Percentiles rank a stretch among this genome's conserved stretches.
phyloP scores from a whole-genome alignment of 176 grass and related monocot species.

The Stipa capillata region DNA sequence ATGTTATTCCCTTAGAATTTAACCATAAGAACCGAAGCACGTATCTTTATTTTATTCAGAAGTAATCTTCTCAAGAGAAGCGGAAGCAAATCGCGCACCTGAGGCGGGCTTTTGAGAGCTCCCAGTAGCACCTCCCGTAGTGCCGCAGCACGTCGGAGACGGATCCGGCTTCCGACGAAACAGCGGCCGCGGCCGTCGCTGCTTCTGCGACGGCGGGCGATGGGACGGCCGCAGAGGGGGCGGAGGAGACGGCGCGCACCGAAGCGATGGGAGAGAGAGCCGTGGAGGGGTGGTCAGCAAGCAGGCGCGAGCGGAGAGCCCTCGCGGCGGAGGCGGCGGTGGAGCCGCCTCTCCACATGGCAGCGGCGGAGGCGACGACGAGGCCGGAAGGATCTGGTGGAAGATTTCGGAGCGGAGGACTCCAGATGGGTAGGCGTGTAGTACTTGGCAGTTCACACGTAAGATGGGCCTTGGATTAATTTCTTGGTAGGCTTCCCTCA shows the following conservation, averaged over 20 bases:
- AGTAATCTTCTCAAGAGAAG: background rate
- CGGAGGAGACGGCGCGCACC: background rate
- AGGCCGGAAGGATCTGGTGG: too few species aligned
- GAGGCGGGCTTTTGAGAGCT: conserved; percentile 92
- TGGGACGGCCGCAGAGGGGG: background rate
- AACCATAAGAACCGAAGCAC: background rate
- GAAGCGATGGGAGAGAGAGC: conserved; percentile 1
- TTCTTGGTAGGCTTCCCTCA: too few species aligned
- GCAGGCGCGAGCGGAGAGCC: conserved; percentile 26
- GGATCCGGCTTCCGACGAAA: conserved; percentile 31
- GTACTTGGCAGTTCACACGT: too few species aligned
- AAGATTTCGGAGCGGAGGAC: too few species aligned
- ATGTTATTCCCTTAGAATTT: background rate
- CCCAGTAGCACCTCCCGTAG: conserved; percentile 79
- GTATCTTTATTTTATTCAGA: background rate
- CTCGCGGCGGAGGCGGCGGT: conserved; percentile 23
- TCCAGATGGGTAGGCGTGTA: too few species aligned
- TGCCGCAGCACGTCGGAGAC: conserved; percentile 35
- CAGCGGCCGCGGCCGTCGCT: conserved; percentile 17
- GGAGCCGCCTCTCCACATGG: conserved; percentile 46
- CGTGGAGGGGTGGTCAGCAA: background rate
- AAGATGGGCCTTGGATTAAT: too few species aligned
- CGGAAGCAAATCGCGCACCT: conserved; percentile 42
- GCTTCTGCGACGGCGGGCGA: conserved; percentile 22
- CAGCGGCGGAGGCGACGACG: background rate